Evolutionary conservation across 768 basidiomycete genomes (phyloP).

Genomic region (Lactarius hengduanensis): DNA sequence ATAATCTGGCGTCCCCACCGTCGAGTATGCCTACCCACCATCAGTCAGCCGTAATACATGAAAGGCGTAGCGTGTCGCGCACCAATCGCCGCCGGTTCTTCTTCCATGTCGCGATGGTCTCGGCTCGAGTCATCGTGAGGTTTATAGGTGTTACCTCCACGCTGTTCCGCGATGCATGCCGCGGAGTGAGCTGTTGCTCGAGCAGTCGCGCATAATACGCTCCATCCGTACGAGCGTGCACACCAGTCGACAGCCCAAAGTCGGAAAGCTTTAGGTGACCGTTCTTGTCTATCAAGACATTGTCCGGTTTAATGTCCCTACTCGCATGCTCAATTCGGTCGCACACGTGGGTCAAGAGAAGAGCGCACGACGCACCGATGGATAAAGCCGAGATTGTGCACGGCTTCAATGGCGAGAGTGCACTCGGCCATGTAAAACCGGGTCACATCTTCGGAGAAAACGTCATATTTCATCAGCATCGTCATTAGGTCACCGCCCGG

Average conservation of each 20-base stretch:
- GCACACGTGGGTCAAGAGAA: neutral
- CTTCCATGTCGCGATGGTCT: constrained; percentile 97
- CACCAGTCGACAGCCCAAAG: constrained; percentile 96
- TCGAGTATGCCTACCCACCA: constrained; percentile 80
- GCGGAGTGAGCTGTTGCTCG: constrained; percentile 51
- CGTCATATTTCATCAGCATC: constrained; percentile 99
- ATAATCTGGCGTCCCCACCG: constrained; percentile 95
- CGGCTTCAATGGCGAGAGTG: constrained; percentile 94
- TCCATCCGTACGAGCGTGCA: constrained; percentile 96
- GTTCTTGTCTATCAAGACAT: constrained; percentile 95
- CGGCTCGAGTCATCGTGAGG: constrained; percentile 89
- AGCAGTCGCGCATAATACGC: constrained; percentile 90
- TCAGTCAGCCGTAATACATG: neutral
- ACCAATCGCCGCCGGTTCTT: constrained; percentile 95
- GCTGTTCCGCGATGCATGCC: constrained; percentile 74
- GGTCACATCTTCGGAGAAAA: constrained; percentile 98
- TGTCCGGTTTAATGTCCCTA: constrained; percentile 99
- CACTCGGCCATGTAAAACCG: constrained; percentile 98
- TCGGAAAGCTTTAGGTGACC: constrained; percentile 98
- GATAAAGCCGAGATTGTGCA: constrained; percentile 96
- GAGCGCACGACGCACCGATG: constrained; percentile 65
- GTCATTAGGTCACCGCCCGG: constrained; percentile 99
- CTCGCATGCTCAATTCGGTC: constrained; percentile 17
- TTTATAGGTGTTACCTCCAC: constrained; percentile 98
- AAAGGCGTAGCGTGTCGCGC: constrained; percentile 29